Evolutionary conservation across 441 rosid genomes (phyloP), one percentile per base, ranked within the genome.

Genomic region (Adansonia madagascariensis): DNA sequence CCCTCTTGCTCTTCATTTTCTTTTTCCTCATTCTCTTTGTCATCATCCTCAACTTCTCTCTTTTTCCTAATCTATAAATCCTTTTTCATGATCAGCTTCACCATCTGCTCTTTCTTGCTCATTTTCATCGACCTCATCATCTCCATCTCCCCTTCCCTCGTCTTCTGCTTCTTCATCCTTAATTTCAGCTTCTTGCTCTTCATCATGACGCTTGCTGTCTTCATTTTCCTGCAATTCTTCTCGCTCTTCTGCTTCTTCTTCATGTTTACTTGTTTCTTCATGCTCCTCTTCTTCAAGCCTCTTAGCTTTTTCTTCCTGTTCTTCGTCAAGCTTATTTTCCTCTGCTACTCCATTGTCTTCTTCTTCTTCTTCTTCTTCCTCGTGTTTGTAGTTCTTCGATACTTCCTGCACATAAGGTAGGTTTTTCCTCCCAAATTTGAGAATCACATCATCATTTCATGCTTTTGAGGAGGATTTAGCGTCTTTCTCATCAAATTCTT

Each of bases 401-500:
- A n/a, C 71, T 47, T 75, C 78, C 50, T 50, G 63, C 52, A 65
- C 39, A 39, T 17, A 64, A 50, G 78, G 71, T 18, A 65, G 71
- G 43, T 75, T 72, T 39, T 75, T 65, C 64, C 78, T 83, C 68
- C 88, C 88, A 47, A 85, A 82, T 76, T 85, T 85, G 69, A 79
- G 74, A 64, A 81, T 79, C 49, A 60, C 82, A 63, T 84, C 82
- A 52, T 35, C 83, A 41, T 12, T 77, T 67, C 61, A 80, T 4
- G 79, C 66, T 20, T 46, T 83, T 2, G 64, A 67, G 0, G 86
- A 78, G 73, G 74, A 61, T 77, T 86, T 75, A 2, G 62, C 76
- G 60, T 87, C 93, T n/a, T 85, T 85, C 82, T 86, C 92, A 46
- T 86, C 85, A 20, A 89, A 78, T 59, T 91, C 97, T 83, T 86